phyloP scores from a whole-genome alignment of 163 green algal genomes.

The Prototheca stagnorum region DNA sequence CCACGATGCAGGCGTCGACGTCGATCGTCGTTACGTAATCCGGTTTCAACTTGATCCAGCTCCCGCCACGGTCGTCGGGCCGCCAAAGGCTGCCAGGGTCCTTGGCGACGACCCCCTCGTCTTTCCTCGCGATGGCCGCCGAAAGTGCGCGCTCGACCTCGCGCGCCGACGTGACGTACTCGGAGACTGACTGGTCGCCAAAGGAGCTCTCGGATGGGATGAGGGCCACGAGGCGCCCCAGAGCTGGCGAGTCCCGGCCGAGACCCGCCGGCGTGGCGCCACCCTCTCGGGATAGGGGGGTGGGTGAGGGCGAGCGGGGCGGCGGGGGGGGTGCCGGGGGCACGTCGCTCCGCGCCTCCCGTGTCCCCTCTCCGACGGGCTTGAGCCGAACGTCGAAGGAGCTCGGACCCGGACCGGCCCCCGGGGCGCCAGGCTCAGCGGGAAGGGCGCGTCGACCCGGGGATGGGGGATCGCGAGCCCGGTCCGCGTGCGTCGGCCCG shows the following conservation, averaged over 20 bases:
- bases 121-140: constrained; percentile 19
- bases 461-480: too few species aligned
- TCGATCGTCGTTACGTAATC: constrained; percentile 46
- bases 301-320: too few species aligned
- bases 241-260: not conserved
- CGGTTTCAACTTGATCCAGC: constrained; percentile 60
- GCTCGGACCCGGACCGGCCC: too few species aligned
- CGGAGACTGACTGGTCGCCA: constrained; percentile 9
- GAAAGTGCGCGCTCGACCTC: constrained; percentile 40
- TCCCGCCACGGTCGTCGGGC: constrained; percentile 30
- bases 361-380: too few species aligned
- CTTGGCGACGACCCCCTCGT: constrained; percentile 72
- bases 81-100: constrained; percentile 41
- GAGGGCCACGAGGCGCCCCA: constrained; percentile 24
- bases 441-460: too few species aligned
- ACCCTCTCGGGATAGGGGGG: too few species aligned
- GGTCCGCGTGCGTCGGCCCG: too few species aligned
- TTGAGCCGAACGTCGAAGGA: too few species aligned
- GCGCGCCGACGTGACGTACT: constrained; percentile 7
- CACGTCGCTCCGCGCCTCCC: too few species aligned
- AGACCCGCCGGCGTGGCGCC: too few species aligned
- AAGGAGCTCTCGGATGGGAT: constrained; percentile 21
- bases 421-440: too few species aligned
- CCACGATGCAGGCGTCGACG: constrained; percentile 41
- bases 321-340: too few species aligned